A percentile compares a stretch with the other conserved stretches of the same genome.
Conservation (phyloP, 768 basidiomycete genomes). For the Mycena albidolilacea region DNA sequence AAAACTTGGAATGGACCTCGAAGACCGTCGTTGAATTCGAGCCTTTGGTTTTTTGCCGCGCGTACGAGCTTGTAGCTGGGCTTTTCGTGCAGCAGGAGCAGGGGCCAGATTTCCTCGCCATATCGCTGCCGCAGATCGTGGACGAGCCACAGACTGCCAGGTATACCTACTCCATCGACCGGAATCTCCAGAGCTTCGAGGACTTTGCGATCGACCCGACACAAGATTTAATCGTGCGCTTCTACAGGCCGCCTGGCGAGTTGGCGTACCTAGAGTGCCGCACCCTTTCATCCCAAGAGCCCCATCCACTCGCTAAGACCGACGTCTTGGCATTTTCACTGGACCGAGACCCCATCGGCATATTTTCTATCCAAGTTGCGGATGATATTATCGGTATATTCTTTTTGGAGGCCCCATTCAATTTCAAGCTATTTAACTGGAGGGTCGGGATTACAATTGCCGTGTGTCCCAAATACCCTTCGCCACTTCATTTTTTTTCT, state of each 20-base stretch:
- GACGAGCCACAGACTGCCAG: neutral
- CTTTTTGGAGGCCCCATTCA: neutral
- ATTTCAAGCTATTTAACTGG: neutral
- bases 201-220: slow-evolving; percentile 28
- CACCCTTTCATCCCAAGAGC: slow-evolving; percentile 2
- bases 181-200: neutral
- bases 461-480: neutral
- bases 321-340: neutral
- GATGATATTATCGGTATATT: slow-evolving; percentile 24
- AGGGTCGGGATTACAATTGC: neutral
- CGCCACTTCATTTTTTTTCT: neutral
- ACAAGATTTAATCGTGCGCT: slow-evolving; percentile 5
- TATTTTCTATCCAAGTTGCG: slow-evolving; percentile 12
- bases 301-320: slow-evolving; percentile 9
- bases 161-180: neutral
- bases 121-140: neutral
- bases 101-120: neutral
- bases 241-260: neutral
- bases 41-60: slow-evolving; percentile 4
- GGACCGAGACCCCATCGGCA: neutral
- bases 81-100: slow-evolving; percentile 7
- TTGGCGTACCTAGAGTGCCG: slow-evolving; percentile 12
- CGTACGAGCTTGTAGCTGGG: slow-evolving; percentile 24
- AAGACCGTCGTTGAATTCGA: neutral
- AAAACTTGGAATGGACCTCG: slow-evolving; percentile 13